Evolutionary conservation across 2,329 filamentous ascomycete genomes (phyloP), one percentile per base, ranked within the genome.

Genomic region (Colletotrichum lentis): DNA sequence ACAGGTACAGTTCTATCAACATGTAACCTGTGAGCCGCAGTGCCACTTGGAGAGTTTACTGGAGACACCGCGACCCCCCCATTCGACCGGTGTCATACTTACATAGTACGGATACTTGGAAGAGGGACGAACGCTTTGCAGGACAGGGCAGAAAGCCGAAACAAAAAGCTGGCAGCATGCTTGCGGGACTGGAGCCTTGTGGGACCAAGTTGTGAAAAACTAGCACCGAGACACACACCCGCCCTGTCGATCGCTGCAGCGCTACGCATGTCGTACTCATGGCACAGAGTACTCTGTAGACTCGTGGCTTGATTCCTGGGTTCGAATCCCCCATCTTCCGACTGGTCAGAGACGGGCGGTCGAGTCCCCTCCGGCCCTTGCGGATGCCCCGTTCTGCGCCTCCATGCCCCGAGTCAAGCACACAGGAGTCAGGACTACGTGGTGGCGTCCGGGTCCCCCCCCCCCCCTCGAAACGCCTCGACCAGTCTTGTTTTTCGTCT

Each of bases 211-310:
- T 52, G 12, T 52, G 58, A 55, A 65, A 62, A 66, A 50, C 43
- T 44, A 55, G 58, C 52, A 54, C 31, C 39, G 50, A 44, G 27
- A 52, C 16, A 47, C 27, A 55, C 31, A 56, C 37, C 35, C 55
- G 66, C 62, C 66, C 66, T 69, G 66, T 55, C 62, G 66, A 69
- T 69, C 66, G 18, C 56, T 69, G 49, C 55, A 46, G 46, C 53
- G 53, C 64, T 64, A 64, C 47, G 59, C 37, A 46, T 47, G 60
- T 47, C 64, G 46, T n/a, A n/a, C n/a, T n/a, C n/a, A n/a, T n/a
- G n/a, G n/a, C n/a, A n/a, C n/a, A n/a, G n/a, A n/a, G n/a, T n/a
- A n/a, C n/a, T n/a, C n/a, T n/a, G n/a, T 64, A 60, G 59, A 41
- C 50, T 58, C 53, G 53, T 67, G 64, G 64, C 53, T 47, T 37